Conservation (phyloP, 257 asterid genomes). For the Nicotiana otophora region DNA sequence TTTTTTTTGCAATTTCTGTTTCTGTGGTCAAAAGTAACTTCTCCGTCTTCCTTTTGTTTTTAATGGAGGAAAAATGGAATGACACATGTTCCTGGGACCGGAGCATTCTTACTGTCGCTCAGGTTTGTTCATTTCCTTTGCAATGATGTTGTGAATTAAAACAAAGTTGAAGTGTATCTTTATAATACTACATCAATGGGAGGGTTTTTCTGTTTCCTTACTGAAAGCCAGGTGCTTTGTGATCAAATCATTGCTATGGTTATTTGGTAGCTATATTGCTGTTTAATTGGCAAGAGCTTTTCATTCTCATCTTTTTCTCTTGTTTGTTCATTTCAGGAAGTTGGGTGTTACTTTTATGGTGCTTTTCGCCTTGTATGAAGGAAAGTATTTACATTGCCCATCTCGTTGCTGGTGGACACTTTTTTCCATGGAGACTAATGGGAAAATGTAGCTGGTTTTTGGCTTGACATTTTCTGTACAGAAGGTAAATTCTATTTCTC, state of each 20-base stretch:
- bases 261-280: not conserved
- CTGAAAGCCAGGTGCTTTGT: conserved; percentile 6
- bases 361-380: not conserved
- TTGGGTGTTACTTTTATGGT: not conserved
- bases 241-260: not conserved
- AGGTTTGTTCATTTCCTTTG: not conserved
- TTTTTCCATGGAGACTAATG: not conserved
- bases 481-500: not conserved
- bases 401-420: not conserved
- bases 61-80: not conserved
- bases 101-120: not conserved
- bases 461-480: not conserved
- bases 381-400: not conserved
- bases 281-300: not conserved
- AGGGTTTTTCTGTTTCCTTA: not conserved
- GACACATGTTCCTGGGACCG: not conserved
- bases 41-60: not conserved
- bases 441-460: not conserved
- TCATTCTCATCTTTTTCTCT: not conserved
- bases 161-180: not conserved
- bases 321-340: conserved; percentile 10
- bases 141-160: not conserved
- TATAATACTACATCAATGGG: not conserved
- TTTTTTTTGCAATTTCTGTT: not conserved
- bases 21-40: not conserved